Base-by-base conservation (phyloP, 2,329 filamentous ascomycete genomes). In the Fusarium keratoplasticum region DNA sequence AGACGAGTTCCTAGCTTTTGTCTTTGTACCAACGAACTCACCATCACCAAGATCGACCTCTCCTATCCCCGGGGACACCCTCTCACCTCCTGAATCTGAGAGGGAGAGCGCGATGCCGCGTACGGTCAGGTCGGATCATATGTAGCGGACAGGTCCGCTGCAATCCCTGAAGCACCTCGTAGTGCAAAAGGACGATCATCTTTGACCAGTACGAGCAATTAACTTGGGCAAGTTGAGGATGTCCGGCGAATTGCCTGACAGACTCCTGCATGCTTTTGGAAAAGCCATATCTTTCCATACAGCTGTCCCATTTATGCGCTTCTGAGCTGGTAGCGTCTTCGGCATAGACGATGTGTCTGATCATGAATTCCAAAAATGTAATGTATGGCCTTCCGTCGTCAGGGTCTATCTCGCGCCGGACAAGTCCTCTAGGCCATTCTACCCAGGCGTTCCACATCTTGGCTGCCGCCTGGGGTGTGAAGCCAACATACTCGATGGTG, bases 221-320 rank as follows among this genome's bases (percentile, higher is more conserved):
- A 5, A 10, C 5, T 3, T 0, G 5, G 18, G n/a, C 9, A n/a
- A 11, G 5, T 11, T 40, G 18, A 20, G 38, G 18, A 20, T 6
- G 10, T 6, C 5, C 3, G 38, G 5, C 3, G 38, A 10, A n/a
- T 11, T 11, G 10, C 9, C 0, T 11, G 9, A n/a, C 3, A 11
- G 10, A 10, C 18, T 20, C 10, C 38, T 40, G 18, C n/a, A 10
- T n/a, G 38, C 18, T n/a, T 20, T 6, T n/a, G n/a, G 9, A 20
- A 2, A 40, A 10, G 18, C 38, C 38, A 11, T 40, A 40, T 20
- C 5, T 6, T 0, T 40, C 38, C 38, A 40, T n/a, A 10, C 38
- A 40, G 0, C 10, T 20, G 20, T 6, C 5, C 38, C 38, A 40
- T 11, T 40, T 10, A 2, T 20, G 0, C 5, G 6, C 3, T 11